Percentiles rank a stretch among this genome's conserved stretches.
phyloP scores from a whole-genome alignment of 495 filamentous ascomycete species.

The Aspergillus sparsus region DNA sequence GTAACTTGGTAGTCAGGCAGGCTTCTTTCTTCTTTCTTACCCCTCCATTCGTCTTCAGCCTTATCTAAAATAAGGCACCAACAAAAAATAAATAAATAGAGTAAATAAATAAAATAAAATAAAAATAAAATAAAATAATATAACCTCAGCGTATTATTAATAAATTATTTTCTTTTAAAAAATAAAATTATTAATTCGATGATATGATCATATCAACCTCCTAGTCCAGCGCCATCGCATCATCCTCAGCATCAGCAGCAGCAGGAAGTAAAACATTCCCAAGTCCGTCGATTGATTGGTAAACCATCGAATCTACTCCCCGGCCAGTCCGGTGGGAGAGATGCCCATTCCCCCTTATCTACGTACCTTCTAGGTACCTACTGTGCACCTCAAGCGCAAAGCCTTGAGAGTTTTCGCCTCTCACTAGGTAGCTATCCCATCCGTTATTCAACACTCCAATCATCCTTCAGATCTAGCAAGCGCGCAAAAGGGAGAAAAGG shows the following conservation, averaged over 20 bases:
- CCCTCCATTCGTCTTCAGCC: constrained; percentile 1
- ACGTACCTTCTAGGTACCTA: no score
- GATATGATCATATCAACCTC: neutral
- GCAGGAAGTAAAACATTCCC: neutral
- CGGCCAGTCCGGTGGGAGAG: neutral
- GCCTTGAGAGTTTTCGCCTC: no score
- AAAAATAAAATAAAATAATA: no score
- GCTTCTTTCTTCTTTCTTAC: neutral
- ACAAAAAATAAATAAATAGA: neutral
- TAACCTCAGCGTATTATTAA: no score
- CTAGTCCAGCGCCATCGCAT: neutral
- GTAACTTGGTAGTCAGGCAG: neutral
- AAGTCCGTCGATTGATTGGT: neutral
- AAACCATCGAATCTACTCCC: neutral
- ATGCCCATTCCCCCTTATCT: neutral
- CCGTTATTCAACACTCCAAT: no score
- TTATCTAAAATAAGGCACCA: constrained; percentile 7
- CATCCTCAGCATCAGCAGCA: neutral
- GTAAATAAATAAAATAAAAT: no score
- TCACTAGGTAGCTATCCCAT: no score
- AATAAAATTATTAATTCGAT: neutral
- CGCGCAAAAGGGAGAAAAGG: no score
- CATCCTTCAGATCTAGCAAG: no score
- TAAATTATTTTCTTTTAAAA: no score
- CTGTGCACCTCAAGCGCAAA: no score